These are phyloP conservation scores for Daldinia childiae DNA, from an alignment of 495 filamentous ascomycete species.

Conservation along the genomic window DNA sequence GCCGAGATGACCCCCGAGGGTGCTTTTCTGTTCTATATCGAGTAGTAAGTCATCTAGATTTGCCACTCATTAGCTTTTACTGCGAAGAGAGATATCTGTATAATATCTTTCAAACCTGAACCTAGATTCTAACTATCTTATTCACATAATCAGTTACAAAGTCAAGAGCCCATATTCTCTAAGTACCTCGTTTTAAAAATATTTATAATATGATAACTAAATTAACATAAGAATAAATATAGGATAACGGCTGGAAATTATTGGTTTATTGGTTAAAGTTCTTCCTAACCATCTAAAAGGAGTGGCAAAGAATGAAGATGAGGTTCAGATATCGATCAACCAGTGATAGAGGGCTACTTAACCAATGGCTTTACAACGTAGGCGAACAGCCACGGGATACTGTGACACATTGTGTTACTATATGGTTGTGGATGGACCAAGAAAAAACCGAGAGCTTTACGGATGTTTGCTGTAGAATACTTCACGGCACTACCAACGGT, in stretches of 20 bases:
- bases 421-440: slow-evolving; percentile 18
- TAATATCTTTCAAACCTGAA: neutral
- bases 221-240: neutral
- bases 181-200: neutral
- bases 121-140: neutral
- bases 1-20: slow-evolving; percentile 39
- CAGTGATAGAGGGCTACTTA: slow-evolving; percentile 12
- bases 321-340: slow-evolving; percentile 15
- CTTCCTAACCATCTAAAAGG: neutral
- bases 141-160: neutral
- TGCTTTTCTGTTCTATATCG: slow-evolving; percentile 8
- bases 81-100: neutral
- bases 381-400: slow-evolving; percentile 39
- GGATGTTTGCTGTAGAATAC: slow-evolving; percentile 6
- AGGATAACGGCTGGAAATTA: neutral
- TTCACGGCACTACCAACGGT: neutral
- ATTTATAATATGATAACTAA: neutral
- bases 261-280: neutral
- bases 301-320: neutral
- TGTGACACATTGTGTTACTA: slow-evolving; percentile 38
- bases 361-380: slow-evolving; percentile 43
- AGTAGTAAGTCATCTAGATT: neutral
- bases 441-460: neutral
- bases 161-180: neutral
- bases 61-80: neutral